A percentile compares a stretch with the other conserved stretches of the same genome.
phyloP scores from a whole-genome alignment of 225 moss, liverwort and hornwort genomes.

The Marchantia polymorpha region DNA sequence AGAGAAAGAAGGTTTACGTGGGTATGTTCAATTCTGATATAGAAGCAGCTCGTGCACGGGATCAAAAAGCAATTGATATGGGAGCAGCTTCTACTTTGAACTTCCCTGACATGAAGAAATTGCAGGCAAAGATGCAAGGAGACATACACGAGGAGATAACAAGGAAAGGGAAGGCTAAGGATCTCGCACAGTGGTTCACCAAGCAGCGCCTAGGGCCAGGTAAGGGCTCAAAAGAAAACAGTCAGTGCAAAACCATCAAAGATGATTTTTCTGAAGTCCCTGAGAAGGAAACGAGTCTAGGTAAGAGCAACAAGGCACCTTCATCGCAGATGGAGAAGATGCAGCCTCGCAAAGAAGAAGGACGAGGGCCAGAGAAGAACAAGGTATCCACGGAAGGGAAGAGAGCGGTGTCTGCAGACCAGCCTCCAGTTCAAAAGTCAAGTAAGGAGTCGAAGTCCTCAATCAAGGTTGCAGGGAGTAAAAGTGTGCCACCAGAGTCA shows the following conservation, averaged over 20 bases:
- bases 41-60: constrained; percentile 64
- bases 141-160: constrained; percentile 45
- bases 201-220: constrained; percentile 44
- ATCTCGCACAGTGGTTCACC: constrained; percentile 73
- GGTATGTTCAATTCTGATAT: constrained; percentile 58
- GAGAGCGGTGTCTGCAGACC: constrained; percentile 12
- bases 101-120: constrained; percentile 51
- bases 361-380: constrained; percentile 17
- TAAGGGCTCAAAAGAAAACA: constrained; percentile 30
- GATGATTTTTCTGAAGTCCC: constrained; percentile 19
- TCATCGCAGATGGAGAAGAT: constrained; percentile 11
- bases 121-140: constrained; percentile 53
- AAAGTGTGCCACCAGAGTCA: not conserved
- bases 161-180: constrained; percentile 73
- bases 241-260: constrained; percentile 43
- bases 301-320: constrained; percentile 16
- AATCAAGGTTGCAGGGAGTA: constrained; percentile 14
- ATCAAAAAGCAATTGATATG: constrained; percentile 60
- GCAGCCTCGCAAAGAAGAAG: constrained; percentile 18
- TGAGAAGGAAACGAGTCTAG: constrained; percentile 14
- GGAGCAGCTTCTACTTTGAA: constrained; percentile 63
- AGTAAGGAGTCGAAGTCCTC: constrained; percentile 10
- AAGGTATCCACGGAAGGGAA: not conserved
- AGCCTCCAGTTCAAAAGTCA: constrained; percentile 7
- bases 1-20: constrained; percentile 72